A percentile compares a stretch with the other conserved stretches of the same genome.
phyloP scores from a whole-genome alignment of 2,329 filamentous ascomycete genomes.

The Aspergillus oerlinghausenensis region DNA sequence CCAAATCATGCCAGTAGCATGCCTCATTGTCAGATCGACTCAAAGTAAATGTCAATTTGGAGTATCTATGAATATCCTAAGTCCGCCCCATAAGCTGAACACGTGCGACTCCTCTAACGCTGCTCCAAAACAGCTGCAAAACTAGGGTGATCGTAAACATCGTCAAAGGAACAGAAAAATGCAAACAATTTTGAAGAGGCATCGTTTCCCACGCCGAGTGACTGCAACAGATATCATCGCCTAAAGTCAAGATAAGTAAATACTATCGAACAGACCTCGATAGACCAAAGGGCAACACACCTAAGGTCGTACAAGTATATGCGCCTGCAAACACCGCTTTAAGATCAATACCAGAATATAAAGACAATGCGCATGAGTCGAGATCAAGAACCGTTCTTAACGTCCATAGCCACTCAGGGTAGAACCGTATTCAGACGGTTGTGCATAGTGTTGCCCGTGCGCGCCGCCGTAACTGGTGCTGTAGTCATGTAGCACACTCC shows the following conservation, averaged over 20 bases:
- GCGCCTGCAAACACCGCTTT: slow-evolving; percentile 31
- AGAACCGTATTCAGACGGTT: slow-evolving; percentile 14
- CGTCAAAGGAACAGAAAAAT: neutral
- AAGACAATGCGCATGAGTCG: neutral
- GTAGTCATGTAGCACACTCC: slow-evolving; percentile 37
- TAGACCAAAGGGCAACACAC: slow-evolving; percentile 11
- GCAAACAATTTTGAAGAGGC: neutral
- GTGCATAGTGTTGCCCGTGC: slow-evolving; percentile 32
- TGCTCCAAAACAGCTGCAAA: neutral
- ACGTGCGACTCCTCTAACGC: neutral
- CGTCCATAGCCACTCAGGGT: slow-evolving; percentile 14
- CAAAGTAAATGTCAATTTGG: neutral
- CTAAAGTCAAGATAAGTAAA: neutral
- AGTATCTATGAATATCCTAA: neutral
- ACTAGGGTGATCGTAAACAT: neutral
- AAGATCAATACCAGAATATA: slow-evolving; percentile 25
- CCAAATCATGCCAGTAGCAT: neutral
- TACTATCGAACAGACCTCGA: neutral
- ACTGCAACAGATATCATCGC: neutral
- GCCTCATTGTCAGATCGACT: neutral
- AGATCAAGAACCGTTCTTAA: neutral
- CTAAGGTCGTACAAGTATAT: slow-evolving; percentile 17
- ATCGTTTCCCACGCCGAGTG: neutral
- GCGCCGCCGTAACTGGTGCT: slow-evolving; percentile 40
- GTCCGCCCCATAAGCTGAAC: neutral